phyloP scores from a whole-genome alignment of 2,329 filamentous ascomycete genomes.

The Pyricularia sp. region DNA sequence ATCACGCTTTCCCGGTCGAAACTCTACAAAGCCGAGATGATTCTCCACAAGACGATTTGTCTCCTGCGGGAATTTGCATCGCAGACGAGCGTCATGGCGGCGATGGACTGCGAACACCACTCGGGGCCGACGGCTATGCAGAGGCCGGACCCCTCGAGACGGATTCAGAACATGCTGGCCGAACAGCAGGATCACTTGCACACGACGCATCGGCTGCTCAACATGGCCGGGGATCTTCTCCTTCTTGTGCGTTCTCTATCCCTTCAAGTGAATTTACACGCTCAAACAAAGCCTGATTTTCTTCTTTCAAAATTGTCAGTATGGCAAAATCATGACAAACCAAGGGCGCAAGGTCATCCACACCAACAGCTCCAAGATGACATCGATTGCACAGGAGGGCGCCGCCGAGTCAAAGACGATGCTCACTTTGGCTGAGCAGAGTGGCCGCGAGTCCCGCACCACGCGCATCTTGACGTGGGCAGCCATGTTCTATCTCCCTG shows the following conservation, averaged over 20 bases:
- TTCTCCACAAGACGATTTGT: too few relatives aligned
- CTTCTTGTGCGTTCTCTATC: neutral
- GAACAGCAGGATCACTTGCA: neutral
- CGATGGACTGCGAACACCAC: too few relatives aligned
- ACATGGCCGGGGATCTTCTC: neutral
- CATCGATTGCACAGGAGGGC: neutral
- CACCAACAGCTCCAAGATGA: neutral
- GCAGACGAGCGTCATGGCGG: too few relatives aligned
- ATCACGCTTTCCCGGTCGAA: too few relatives aligned
- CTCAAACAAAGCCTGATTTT: too few relatives aligned
- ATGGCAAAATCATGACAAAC: neutral
- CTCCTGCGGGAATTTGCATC: too few relatives aligned
- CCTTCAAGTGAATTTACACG: too few relatives aligned
- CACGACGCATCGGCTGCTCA: neutral
- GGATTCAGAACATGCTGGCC: too few relatives aligned
- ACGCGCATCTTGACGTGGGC: neutral
- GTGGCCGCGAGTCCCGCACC: neutral
- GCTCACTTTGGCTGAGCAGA: neutral
- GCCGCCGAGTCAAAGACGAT: neutral
- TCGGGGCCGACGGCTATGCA: too few relatives aligned
- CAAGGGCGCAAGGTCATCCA: neutral
- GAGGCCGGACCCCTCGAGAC: too few relatives aligned
- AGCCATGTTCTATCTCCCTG: neutral
- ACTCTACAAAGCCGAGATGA: too few relatives aligned
- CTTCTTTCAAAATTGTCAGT: too few relatives aligned